Evolutionary conservation across 768 basidiomycete genomes (phyloP), one percentile per base, ranked within the genome.

Genomic region (Arthromyces matolae): DNA sequence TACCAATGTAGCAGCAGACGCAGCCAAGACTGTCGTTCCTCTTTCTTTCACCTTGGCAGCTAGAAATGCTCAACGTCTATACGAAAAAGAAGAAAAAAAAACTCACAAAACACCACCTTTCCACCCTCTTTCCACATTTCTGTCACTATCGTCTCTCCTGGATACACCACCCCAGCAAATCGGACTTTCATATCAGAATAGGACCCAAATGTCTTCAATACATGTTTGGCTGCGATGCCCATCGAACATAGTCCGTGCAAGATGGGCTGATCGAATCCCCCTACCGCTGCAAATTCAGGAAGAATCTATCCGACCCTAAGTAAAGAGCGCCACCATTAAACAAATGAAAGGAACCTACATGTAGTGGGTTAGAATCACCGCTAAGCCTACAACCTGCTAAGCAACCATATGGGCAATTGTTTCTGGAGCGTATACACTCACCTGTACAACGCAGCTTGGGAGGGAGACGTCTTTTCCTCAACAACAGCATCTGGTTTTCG

Each of bases 41-140:
- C 92, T 75, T 62, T 96, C 94, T 68, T 95, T 96, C 28, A 90
- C 88, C 67, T 92, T 96, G 20, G 84, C 80, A 42, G 71, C 94
- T 97, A 60, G 6, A 48, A 18, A 25, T 32, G 16, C 27, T 51
- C 9, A 36, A 25, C 31, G 9, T 8, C 18, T 23, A 27, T 18
- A 19, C 31, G 4, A 22, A 45, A 23, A 19, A 18, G 14, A 47
- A 24, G 43, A 18, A 40, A 33, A 35, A 14, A 48, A 33, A n/a
- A 78, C 91, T 63, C 57, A 96, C 93, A 72, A 66, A 99, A 99
- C 41, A 97, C 83, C 45, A 98, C 84, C 68, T 84, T 96, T 51
- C 77, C 67, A 2, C 86, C 89, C 58, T 96, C 93, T 64, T 93
- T 96, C 96, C 96, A 99, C 95, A 98, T 97, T 64, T 91, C 84